phyloP scores from a whole-genome alignment of 768 basidiomycete genomes.

The Gymnopilus dilepis region DNA sequence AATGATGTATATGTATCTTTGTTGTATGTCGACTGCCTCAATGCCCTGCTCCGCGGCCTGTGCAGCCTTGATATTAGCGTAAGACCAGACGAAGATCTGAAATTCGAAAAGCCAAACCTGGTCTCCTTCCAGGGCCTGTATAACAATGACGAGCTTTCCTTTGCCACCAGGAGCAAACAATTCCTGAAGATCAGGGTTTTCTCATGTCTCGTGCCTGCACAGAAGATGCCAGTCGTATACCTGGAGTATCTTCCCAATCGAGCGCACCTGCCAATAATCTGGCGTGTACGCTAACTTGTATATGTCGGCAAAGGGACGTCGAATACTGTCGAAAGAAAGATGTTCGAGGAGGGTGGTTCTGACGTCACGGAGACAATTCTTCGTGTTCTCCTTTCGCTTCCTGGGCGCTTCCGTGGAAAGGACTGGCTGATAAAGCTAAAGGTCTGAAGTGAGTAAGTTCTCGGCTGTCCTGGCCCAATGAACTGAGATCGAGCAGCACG shows the following conservation, averaged over 20 bases:
- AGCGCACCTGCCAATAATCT: constrained; percentile 15
- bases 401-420: constrained; percentile 1
- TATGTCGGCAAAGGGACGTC: neutral
- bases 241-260: constrained; percentile 16
- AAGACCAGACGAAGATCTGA: no score
- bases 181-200: constrained; percentile 14
- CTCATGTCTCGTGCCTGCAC: constrained; percentile 34
- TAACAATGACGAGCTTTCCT: neutral
- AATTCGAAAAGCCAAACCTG: no score
- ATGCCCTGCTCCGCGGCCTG: no score
- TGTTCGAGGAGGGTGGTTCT: neutral
- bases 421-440: no score
- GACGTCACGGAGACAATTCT: neutral
- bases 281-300: constrained; percentile 9
- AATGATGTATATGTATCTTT: no score
- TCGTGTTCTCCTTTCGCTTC: neutral
- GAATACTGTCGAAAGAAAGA: neutral
- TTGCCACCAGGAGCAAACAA: neutral
- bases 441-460: no score
- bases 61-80: no score
- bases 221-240: constrained; percentile 31
- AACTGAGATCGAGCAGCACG: no score
- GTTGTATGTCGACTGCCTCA: no score
- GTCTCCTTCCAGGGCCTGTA: neutral
- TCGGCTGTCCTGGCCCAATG: no score